phyloP scores from a whole-genome alignment of 2,329 filamentous ascomycete genomes.

The Clarireedia paspali region DNA sequence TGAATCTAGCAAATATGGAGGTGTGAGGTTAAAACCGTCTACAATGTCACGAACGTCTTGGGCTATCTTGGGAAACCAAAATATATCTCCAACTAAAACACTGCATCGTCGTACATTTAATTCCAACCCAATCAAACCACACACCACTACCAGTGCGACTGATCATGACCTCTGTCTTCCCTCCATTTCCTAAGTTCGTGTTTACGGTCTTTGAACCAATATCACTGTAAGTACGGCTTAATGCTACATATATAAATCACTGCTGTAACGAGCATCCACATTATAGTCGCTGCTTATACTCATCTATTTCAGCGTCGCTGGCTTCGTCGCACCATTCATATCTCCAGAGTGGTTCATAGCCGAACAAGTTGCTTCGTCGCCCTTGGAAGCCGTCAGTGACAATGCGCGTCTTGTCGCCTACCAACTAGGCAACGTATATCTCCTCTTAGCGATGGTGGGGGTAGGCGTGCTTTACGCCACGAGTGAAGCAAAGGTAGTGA shows the following conservation, averaged over 20 bases:
- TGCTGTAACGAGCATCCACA: background rate
- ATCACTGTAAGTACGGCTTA: constrained; percentile 13
- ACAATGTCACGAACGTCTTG: too few species aligned
- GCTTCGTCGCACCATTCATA: constrained; percentile 48
- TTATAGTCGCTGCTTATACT: background rate
- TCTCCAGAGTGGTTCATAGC: constrained; percentile 55
- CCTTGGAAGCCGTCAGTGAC: constrained; percentile 28
- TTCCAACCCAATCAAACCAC: background rate
- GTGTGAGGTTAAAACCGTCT: too few species aligned
- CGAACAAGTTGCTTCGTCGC: constrained; percentile 45
- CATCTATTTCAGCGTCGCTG: constrained; percentile 35
- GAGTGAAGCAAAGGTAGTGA: constrained; percentile 56
- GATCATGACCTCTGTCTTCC: constrained; percentile 53
- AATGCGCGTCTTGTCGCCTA: constrained; percentile 28
- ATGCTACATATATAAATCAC: too few species aligned
- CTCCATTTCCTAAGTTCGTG: constrained; percentile 54
- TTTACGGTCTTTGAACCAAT: constrained; percentile 48
- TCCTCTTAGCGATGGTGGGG: constrained; percentile 56
- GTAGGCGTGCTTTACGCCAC: constrained; percentile 57
- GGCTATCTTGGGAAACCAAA: too few species aligned
- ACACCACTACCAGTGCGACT: background rate
- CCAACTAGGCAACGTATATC: constrained; percentile 58
- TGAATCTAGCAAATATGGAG: background rate
- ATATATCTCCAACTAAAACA: background rate
- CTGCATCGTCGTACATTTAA: background rate